These are phyloP conservation scores for Protomyces arabidopsidicola DNA, from an alignment of 1,139 yeast species.

Conservation along the genomic window DNA sequence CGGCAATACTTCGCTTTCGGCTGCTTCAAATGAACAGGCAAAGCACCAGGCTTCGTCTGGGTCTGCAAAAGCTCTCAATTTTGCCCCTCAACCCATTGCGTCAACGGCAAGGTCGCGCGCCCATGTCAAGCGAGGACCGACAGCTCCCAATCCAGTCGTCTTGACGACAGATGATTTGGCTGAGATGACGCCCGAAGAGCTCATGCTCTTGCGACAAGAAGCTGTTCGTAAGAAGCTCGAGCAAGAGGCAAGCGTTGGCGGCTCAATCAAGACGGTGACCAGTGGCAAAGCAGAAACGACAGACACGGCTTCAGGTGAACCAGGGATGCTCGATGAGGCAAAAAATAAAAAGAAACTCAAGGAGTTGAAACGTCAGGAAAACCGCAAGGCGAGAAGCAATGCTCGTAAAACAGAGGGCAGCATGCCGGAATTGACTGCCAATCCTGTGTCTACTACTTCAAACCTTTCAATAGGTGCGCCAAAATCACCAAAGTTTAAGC, in stretches of 20 bases:
- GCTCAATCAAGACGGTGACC: not conserved
- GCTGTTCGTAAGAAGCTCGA: not conserved
- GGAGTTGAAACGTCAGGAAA: no score
- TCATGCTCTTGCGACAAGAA: not conserved
- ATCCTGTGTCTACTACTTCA: no score
- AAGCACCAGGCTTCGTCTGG: no score
- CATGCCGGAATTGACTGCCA: no score
- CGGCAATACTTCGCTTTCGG: no score
- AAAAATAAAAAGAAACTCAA: no score
- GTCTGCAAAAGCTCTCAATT: not conserved
- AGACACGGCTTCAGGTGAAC: no score
- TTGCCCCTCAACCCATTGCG: not conserved
- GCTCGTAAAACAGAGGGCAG: no score
- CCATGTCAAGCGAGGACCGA: not conserved
- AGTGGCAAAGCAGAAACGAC: not conserved
- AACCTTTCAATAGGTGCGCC: not conserved
- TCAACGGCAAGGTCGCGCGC: not conserved
- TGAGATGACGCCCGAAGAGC: not conserved
- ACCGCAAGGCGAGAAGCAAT: no score
- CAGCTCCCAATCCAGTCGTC: not conserved
- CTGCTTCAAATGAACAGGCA: no score
- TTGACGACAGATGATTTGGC: not conserved
- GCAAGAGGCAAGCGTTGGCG: not conserved
- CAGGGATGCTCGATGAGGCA: no score
- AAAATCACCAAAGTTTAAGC: not conserved